Conservation (phyloP, 2,329 filamentous ascomycete species). For the Neonectria coccinea region DNA sequence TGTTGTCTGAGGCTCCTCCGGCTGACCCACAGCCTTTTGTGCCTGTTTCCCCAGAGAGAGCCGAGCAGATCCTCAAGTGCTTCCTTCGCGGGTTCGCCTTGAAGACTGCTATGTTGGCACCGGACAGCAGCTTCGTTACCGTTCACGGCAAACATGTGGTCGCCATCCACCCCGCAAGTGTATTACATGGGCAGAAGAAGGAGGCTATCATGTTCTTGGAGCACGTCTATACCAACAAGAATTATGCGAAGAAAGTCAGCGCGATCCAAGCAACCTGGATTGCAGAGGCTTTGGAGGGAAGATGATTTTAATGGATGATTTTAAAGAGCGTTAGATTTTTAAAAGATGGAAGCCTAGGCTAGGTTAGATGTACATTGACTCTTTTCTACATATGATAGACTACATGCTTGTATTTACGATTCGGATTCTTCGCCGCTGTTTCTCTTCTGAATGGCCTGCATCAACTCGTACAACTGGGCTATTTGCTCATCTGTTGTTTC, state of each 20-base stretch:
- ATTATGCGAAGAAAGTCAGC: constrained; percentile 75
- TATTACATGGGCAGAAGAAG: constrained; percentile 70
- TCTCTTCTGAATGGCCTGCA: constrained; percentile 77
- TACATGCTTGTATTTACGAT: constrained; percentile 32
- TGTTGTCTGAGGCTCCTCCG: constrained; percentile 60
- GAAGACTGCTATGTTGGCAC: constrained; percentile 70
- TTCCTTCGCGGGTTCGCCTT: constrained; percentile 72
- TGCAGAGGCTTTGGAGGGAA: constrained; percentile 58
- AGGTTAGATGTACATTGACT: constrained; percentile 31
- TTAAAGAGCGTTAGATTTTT: neutral
- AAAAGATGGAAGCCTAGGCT: constrained; percentile 14
- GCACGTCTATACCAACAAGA: constrained; percentile 74
- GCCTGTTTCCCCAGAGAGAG: constrained; percentile 65
- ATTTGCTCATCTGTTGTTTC: constrained; percentile 82
- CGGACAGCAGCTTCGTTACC: constrained; percentile 71
- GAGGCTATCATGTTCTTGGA: constrained; percentile 78
- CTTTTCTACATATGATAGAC: constrained; percentile 28
- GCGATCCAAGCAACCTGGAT: constrained; percentile 72
- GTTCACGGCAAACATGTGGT: constrained; percentile 70
- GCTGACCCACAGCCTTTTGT: constrained; percentile 68
- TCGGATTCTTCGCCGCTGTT: constrained; percentile 43
- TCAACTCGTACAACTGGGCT: constrained; percentile 92
- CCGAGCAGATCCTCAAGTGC: constrained; percentile 67
- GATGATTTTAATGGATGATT: constrained; percentile 33
- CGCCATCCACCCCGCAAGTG: constrained; percentile 72